Evolutionary conservation across 176 grass and related monocot genomes (phyloP).

Genomic region (Echinochloa phyllopogon): DNA sequence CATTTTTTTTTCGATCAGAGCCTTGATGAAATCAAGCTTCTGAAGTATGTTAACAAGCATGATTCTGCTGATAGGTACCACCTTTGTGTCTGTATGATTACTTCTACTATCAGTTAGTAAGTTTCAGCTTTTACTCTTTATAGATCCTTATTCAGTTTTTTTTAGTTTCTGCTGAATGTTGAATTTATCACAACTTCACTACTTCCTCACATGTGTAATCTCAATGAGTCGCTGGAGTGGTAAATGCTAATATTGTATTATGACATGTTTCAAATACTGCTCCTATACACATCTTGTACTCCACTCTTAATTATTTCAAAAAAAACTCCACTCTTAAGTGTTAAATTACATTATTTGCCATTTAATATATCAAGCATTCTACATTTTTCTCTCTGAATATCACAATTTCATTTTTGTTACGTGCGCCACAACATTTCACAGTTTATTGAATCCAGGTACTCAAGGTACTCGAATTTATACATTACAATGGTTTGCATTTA

Average conservation of each 20-base stretch:
- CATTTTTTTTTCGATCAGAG: conserved; percentile 99
- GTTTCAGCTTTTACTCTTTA: conserved; percentile 30
- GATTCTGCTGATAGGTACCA: conserved; percentile 94
- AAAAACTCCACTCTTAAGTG: no score
- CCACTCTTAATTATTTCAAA: not conserved
- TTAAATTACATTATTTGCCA: not conserved
- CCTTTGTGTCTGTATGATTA: conserved; percentile 92
- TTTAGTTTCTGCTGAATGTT: conserved; percentile 5
- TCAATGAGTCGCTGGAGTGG: conserved; percentile 2
- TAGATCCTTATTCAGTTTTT: conserved; percentile 15
- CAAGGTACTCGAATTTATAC: not conserved
- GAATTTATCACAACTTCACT: conserved; percentile 24
- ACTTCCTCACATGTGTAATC: conserved; percentile 23
- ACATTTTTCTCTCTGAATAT: conserved; percentile 8
- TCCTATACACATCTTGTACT: conserved; percentile 2
- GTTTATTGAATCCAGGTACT: not conserved
- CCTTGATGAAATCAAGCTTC: conserved; percentile 99
- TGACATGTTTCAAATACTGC: no score
- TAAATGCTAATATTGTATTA: conserved; percentile 8
- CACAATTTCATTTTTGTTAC: not conserved
- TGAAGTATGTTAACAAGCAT: conserved; percentile 99
- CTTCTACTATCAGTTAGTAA: conserved; percentile 95
- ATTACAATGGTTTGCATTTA: not conserved
- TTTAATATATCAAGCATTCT: conserved; percentile 16
- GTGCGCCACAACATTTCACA: conserved; percentile 10